These are phyloP conservation scores for Komagataella populi DNA, from an alignment of 805 yeast species.

Conservation along the genomic window DNA sequence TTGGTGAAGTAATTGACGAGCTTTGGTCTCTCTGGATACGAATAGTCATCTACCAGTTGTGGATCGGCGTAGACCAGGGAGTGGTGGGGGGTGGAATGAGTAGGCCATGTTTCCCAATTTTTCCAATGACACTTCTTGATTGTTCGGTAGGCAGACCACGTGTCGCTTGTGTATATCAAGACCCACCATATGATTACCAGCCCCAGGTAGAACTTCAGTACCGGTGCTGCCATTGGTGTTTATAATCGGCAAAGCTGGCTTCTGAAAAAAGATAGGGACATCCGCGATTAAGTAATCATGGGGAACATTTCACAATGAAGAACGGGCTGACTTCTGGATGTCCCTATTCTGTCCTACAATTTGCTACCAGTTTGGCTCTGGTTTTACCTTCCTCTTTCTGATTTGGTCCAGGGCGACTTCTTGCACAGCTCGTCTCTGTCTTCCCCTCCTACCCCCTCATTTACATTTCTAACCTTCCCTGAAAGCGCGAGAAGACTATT, in stretches of 20 bases:
- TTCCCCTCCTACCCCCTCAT: neutral
- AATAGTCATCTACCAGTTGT: slow-evolving; percentile 77
- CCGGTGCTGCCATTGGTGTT: neutral
- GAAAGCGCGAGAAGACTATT: neutral
- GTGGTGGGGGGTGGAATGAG: slow-evolving; percentile 1
- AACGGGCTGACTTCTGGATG: too few relatives aligned
- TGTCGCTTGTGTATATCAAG: slow-evolving; percentile 38
- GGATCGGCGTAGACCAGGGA: slow-evolving; percentile 74
- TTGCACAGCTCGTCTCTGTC: neutral
- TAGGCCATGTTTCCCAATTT: slow-evolving; percentile 48
- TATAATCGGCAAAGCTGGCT: neutral
- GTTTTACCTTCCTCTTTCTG: neutral
- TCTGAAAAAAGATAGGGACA: neutral
- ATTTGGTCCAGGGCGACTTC: neutral
- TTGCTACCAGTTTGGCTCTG: neutral
- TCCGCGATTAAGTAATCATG: neutral
- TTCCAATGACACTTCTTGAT: slow-evolving; percentile 46
- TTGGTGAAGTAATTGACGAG: slow-evolving; percentile 40
- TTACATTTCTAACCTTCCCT: neutral
- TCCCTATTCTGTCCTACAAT: neutral
- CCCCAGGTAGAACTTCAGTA: neutral
- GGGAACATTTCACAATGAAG: too few relatives aligned
- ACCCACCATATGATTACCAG: slow-evolving; percentile 24
- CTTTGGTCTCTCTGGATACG: slow-evolving; percentile 63
- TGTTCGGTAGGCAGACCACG: slow-evolving; percentile 24